phyloP scores from a whole-genome alignment of 305 asterid species.

The Ruellia speciosa region DNA sequence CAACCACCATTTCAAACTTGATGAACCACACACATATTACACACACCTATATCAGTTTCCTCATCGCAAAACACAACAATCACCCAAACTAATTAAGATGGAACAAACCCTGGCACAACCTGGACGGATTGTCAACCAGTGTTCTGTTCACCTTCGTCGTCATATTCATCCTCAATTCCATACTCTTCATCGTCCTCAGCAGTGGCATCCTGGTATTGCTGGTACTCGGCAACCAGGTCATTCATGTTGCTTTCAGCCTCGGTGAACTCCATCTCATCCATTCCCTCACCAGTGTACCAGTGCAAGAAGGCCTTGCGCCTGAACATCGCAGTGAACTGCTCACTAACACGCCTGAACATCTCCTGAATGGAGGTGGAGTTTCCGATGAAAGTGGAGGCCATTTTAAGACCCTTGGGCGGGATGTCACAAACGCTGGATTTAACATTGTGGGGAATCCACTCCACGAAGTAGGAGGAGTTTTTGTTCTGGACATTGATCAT shows the following conservation, averaged over 20 bases:
- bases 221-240: constrained; percentile 46
- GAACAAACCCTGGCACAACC: constrained; percentile 20
- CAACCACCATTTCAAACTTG: neutral
- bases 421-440: constrained; percentile 49
- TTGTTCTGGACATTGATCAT: constrained; percentile 48
- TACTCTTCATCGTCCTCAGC: constrained; percentile 28
- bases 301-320: constrained; percentile 52
- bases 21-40: neutral
- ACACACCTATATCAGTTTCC: neutral
- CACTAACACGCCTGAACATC: constrained; percentile 46
- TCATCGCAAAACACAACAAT: neutral
- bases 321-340: constrained; percentile 47
- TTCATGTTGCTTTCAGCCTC: constrained; percentile 51
- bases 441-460: constrained; percentile 51
- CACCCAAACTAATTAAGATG: constrained; percentile 6
- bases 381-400: constrained; percentile 46
- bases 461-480: constrained; percentile 46
- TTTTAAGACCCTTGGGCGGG: constrained; percentile 45
- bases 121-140: constrained; percentile 13
- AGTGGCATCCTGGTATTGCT: constrained; percentile 49
- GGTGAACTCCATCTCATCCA: constrained; percentile 48
- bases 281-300: constrained; percentile 47
- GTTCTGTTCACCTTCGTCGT: constrained; percentile 24
- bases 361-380: constrained; percentile 45
- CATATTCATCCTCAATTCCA: constrained; percentile 25